phyloP scores from a whole-genome alignment of 805 yeast species.

The Wickerhamiella dianesei region DNA sequence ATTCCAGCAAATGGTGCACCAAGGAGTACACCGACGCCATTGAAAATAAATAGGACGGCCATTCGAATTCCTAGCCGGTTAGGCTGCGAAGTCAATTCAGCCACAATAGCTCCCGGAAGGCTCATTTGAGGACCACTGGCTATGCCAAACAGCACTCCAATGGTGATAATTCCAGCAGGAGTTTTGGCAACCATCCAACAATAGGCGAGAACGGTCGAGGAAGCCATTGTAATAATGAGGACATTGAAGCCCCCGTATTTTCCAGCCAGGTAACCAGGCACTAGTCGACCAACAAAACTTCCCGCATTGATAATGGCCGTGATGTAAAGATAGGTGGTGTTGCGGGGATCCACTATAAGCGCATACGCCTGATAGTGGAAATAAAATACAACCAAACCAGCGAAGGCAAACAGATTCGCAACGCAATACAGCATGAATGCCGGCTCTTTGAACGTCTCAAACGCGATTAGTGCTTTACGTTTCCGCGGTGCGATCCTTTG shows the following conservation, averaged over 20 bases:
- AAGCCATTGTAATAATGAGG: not conserved
- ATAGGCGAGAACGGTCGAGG: slow-evolving; percentile 22
- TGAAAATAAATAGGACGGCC: slow-evolving; percentile 46
- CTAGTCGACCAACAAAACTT: not conserved
- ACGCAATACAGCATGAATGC: not conserved
- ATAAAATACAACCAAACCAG: not conserved
- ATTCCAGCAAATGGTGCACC: slow-evolving; percentile 22
- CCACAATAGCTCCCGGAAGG: slow-evolving; percentile 22
- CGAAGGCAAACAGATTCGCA: not conserved
- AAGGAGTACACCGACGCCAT: slow-evolving; percentile 33
- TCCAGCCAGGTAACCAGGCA: not conserved
- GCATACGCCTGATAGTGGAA: not conserved
- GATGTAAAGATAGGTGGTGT: not conserved
- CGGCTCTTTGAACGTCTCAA: not conserved
- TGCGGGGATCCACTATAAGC: not conserved
- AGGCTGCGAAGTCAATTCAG: slow-evolving; percentile 18
- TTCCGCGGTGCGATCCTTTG: not conserved
- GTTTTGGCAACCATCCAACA: slow-evolving; percentile 25
- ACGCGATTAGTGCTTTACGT: not conserved
- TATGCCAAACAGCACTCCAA: slow-evolving; percentile 22
- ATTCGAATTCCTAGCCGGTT: slow-evolving; percentile 28
- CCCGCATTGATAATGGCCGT: not conserved
- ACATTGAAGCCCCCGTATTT: slow-evolving; percentile 1
- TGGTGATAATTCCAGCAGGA: slow-evolving; percentile 19
- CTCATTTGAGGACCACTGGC: slow-evolving; percentile 21